These are phyloP conservation scores for Apiospora malaysiana DNA, from an alignment of 2,329 filamentous ascomycete genomes.

Conservation along the genomic window DNA sequence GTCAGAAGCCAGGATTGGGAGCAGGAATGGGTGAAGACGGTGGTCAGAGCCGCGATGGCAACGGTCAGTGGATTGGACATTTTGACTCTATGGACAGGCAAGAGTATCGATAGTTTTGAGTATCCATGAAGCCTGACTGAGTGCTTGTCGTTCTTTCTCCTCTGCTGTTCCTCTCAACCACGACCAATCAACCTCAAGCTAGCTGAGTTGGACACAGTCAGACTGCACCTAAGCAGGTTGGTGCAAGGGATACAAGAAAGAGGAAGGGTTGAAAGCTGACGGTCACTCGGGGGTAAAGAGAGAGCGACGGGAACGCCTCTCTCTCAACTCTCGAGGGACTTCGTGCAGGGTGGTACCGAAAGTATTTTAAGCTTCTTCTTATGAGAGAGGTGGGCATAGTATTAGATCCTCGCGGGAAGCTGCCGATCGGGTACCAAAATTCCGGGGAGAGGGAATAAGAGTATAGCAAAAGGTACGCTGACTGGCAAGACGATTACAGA, in stretches of 20 bases:
- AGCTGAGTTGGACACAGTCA: neutral
- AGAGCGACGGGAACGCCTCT: conserved; percentile 2
- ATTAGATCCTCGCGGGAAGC: conserved; percentile 1
- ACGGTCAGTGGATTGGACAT: conserved; percentile 28
- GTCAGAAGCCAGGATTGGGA: conserved; percentile 47
- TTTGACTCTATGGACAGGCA: neutral
- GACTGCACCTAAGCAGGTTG: neutral
- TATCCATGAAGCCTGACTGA: neutral
- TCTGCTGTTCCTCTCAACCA: neutral
- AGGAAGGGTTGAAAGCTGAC: neutral
- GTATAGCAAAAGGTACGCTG: neutral
- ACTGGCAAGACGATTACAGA: neutral
- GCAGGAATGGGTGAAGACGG: conserved; percentile 48
- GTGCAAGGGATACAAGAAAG: neutral
- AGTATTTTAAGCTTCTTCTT: conserved; percentile 14
- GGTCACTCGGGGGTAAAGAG: neutral
- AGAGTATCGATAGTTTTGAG: neutral
- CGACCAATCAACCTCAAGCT: neutral
- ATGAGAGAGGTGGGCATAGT: neutral
- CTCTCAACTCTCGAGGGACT: neutral
- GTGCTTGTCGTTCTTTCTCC: neutral
- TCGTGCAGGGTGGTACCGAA: neutral
- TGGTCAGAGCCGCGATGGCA: conserved; percentile 46
- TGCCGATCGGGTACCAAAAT: conserved; percentile 6
- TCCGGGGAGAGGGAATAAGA: neutral